phyloP scores from a whole-genome alignment of 768 basidiomycete genomes.

The Pleurotus pulmonarius region DNA sequence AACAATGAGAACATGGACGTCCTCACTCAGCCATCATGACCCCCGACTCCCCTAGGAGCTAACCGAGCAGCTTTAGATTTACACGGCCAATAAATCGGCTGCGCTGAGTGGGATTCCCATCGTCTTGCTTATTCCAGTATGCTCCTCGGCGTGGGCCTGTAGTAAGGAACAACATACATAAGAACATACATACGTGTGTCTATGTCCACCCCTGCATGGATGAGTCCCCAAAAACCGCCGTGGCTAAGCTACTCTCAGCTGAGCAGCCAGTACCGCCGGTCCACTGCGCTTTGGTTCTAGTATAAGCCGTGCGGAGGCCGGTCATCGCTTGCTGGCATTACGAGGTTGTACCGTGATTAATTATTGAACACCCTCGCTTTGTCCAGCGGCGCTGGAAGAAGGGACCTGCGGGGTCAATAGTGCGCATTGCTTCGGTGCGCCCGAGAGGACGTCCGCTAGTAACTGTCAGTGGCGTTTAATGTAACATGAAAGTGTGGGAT shows the following conservation, averaged over 20 bases:
- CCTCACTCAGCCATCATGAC: neutral
- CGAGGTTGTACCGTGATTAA: neutral
- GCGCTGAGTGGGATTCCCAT: neutral
- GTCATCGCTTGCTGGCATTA: neutral
- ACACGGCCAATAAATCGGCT: too few relatives aligned
- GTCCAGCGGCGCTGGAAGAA: too few relatives aligned
- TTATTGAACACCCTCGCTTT: too few relatives aligned
- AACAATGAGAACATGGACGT: neutral
- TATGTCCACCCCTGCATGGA: too few relatives aligned
- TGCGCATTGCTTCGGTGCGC: too few relatives aligned
- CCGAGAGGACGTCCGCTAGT: too few relatives aligned
- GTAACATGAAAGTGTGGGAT: too few relatives aligned
- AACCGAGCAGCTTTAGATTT: neutral
- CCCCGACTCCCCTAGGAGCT: constrained; percentile 1
- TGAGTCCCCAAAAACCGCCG: neutral
- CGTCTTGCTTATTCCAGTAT: neutral
- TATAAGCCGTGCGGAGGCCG: neutral
- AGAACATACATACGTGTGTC: neutral
- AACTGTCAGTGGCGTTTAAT: too few relatives aligned
- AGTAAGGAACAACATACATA: neutral
- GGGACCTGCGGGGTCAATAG: too few relatives aligned
- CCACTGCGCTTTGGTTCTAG: neutral
- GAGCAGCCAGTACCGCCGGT: neutral
- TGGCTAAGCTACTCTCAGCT: neutral
- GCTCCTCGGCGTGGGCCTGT: neutral